Percentiles rank a stretch among this genome's conserved stretches.
phyloP scores from a whole-genome alignment of 2,329 filamentous ascomycete genomes.

The Phialocephala subalpina region DNA sequence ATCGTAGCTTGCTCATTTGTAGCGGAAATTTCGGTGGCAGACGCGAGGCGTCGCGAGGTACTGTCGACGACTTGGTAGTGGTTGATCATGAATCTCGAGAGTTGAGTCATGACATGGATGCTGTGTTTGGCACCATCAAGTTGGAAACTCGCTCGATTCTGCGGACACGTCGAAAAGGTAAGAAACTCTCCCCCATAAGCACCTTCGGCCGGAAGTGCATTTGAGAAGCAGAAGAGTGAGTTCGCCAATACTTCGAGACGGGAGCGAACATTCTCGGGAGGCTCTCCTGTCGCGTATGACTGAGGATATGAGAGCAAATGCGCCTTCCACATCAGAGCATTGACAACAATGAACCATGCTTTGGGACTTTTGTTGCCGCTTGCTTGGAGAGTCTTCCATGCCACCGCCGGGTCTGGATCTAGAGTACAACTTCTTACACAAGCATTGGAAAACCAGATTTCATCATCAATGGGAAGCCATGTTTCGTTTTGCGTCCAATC shows the following conservation, averaged over 20 bases:
- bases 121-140: conserved; percentile 25
- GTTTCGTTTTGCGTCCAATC: conserved; percentile 47
- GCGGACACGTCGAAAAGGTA: conserved; percentile 9
- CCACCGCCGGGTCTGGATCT: conserved; percentile 37
- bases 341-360: conserved; percentile 51
- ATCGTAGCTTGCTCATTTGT: background rate
- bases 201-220: conserved; percentile 21
- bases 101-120: conserved; percentile 33
- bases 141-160: conserved; percentile 8
- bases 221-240: conserved; percentile 27
- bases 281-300: conserved; percentile 6
- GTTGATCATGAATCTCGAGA: conserved; percentile 32
- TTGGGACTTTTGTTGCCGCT: conserved; percentile 45
- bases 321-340: conserved; percentile 43
- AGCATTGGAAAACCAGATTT: conserved; percentile 43
- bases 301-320: conserved; percentile 21
- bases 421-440: conserved; percentile 43
- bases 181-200: conserved; percentile 24
- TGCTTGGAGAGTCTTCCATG: conserved; percentile 41
- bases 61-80: conserved; percentile 29
- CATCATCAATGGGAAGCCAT: conserved; percentile 47
- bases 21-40: background rate
- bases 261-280: background rate
- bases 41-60: conserved; percentile 14
- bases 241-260: conserved; percentile 20